A percentile compares a stretch with the other conserved stretches of the same genome.
These are phyloP conservation scores for Sugiyamaella marilandica DNA, from an alignment of 805 yeast genomes.

Conservation along the genomic window DNA sequence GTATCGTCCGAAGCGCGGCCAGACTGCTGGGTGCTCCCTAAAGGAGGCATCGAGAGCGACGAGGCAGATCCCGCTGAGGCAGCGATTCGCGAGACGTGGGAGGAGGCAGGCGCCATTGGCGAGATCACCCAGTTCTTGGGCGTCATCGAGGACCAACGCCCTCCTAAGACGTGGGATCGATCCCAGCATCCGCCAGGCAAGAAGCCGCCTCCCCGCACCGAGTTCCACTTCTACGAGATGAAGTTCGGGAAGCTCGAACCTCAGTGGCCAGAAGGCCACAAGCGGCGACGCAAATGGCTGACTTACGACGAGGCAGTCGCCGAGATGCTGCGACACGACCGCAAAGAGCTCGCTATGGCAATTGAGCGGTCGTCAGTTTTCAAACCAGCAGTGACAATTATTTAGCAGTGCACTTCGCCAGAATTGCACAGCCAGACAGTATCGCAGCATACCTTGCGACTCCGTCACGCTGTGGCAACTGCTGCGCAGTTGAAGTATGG, in stretches of 20 bases:
- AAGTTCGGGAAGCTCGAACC: slow-evolving; percentile 48
- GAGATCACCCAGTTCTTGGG: slow-evolving; percentile 53
- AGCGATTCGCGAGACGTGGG: slow-evolving; percentile 94
- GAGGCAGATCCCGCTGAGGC: slow-evolving; percentile 47
- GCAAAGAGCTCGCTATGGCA: slow-evolving; percentile 32
- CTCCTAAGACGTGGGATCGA: slow-evolving; percentile 42
- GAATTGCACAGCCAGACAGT: no score
- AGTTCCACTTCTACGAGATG: slow-evolving; percentile 85
- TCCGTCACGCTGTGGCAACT: no score
- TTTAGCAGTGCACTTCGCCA: no score
- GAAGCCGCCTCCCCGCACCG: slow-evolving; percentile 61
- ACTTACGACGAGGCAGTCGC: slow-evolving; percentile 28
- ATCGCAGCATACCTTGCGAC: no score
- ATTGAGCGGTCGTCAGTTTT: slow-evolving; percentile 20
- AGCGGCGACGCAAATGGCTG: slow-evolving; percentile 72
- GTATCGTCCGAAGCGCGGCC: slow-evolving; percentile 67
- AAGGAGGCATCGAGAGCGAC: slow-evolving; percentile 91
- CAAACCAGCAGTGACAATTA: neutral
- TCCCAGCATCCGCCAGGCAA: slow-evolving; percentile 17
- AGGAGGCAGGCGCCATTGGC: slow-evolving; percentile 90
- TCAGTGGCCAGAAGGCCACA: slow-evolving; percentile 69
- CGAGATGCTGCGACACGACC: slow-evolving; percentile 29
- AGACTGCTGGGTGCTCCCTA: slow-evolving; percentile 83
- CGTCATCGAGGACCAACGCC: slow-evolving; percentile 56
- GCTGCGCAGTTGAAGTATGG: no score